phyloP scores from a whole-genome alignment of 768 basidiomycete genomes.

The Tulasnella sp. region DNA sequence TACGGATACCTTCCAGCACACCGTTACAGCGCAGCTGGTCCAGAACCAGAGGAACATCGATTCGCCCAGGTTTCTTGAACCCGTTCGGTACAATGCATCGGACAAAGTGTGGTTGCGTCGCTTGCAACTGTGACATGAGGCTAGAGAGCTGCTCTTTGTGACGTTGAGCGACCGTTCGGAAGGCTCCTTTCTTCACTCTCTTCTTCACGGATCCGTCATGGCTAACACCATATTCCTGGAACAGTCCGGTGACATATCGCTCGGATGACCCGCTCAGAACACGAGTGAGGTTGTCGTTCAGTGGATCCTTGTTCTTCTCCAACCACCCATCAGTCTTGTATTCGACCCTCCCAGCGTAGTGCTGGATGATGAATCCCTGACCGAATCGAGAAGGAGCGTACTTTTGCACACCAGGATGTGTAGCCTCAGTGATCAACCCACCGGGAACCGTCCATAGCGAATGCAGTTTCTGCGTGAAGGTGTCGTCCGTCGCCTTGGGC shows the following conservation, averaged over 20 bases:
- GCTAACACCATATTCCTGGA: slow-evolving; percentile 63
- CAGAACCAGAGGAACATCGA: slow-evolving; percentile 89
- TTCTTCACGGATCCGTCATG: slow-evolving; percentile 39
- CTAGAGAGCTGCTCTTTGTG: slow-evolving; percentile 92
- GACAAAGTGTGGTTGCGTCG: slow-evolving; percentile 96
- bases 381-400: slow-evolving; percentile 82
- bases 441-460: slow-evolving; percentile 49
- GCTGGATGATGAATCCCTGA: slow-evolving; percentile 84
- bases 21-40: slow-evolving; percentile 97
- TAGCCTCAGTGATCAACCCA: slow-evolving; percentile 31
- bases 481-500: slow-evolving; percentile 94
- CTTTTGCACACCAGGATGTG: slow-evolving; percentile 67
- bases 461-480: slow-evolving; percentile 88
- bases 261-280: slow-evolving; percentile 77
- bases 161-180: slow-evolving; percentile 88
- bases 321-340: slow-evolving; percentile 95
- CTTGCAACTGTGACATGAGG: slow-evolving; percentile 80
- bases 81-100: slow-evolving; percentile 95
- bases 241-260: slow-evolving; percentile 69
- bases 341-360: slow-evolving; percentile 95
- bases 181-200: slow-evolving; percentile 89
- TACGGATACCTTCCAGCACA: slow-evolving; percentile 96
- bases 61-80: slow-evolving; percentile 78
- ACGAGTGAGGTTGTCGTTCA: slow-evolving; percentile 90
- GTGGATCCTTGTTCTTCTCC: slow-evolving; percentile 98